Percentiles rank a stretch among this genome's conserved stretches.
These are phyloP conservation scores for Cicer judaicum DNA, from an alignment of 306 rosid species.

Conservation along the genomic window DNA sequence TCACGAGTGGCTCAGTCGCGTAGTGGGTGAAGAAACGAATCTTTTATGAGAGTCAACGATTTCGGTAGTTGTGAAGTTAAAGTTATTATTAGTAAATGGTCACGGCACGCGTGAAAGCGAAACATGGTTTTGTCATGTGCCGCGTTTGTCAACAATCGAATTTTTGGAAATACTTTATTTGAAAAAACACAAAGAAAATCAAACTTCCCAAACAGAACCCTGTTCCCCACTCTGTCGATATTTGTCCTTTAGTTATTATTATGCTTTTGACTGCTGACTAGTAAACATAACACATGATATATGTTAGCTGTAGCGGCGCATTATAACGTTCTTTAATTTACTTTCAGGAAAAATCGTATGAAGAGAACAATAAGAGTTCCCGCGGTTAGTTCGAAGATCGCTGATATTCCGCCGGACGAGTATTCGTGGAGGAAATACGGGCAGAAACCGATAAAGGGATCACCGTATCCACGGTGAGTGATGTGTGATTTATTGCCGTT, in stretches of 20 bases:
- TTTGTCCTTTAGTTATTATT: not conserved
- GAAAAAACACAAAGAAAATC: not conserved
- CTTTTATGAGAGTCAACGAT: slow-evolving; percentile 52
- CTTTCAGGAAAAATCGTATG: slow-evolving; percentile 73
- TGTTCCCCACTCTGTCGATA: not conserved
- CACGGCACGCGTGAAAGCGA: slow-evolving; percentile 59
- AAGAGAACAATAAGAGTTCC: slow-evolving; percentile 74
- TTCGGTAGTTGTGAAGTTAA: slow-evolving; percentile 45
- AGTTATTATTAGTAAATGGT: slow-evolving; percentile 27
- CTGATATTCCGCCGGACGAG: slow-evolving; percentile 89
- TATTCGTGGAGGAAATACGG: slow-evolving; percentile 92
- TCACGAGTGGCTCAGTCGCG: slow-evolving; percentile 21
- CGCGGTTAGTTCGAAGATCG: slow-evolving; percentile 79
- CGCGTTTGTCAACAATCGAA: not conserved
- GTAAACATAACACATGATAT: not conserved
- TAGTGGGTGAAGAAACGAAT: slow-evolving; percentile 11
- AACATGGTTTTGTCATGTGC: slow-evolving; percentile 4
- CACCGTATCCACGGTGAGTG: slow-evolving; percentile 80
- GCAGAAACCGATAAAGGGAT: slow-evolving; percentile 91
- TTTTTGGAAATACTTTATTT: not conserved
- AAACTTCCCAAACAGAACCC: slow-evolving; percentile 21
- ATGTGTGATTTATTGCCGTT: not conserved
- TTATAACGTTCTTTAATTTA: not conserved
- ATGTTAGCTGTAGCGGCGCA: not conserved
- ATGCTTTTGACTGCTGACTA: slow-evolving; percentile 40